Evolutionary conservation across 176 grass and related monocot genomes (phyloP).

Genomic region (Rhynchospora breviuscula): DNA sequence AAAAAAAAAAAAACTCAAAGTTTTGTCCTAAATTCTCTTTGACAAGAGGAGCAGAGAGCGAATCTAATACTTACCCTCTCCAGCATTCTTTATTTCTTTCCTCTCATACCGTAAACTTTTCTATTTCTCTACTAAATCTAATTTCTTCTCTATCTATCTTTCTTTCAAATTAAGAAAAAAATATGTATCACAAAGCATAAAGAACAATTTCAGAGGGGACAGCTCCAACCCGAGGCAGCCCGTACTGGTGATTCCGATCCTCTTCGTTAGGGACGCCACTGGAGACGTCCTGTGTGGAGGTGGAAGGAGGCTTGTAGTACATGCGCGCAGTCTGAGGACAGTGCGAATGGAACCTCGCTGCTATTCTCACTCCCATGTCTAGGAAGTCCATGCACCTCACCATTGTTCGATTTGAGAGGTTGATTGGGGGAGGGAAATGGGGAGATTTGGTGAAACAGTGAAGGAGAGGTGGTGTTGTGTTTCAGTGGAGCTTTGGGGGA

Average conservation of each 20-base stretch:
- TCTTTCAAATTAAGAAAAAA: background rate
- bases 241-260: background rate
- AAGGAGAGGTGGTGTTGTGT: no score
- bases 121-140: background rate
- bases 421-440: background rate
- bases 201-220: conserved; percentile 5
- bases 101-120: background rate
- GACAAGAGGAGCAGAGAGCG: background rate
- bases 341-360: conserved; percentile 52
- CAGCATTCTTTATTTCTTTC: background rate
- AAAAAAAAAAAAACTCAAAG: background rate
- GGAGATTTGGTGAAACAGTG: background rate
- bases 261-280: background rate
- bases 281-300: background rate
- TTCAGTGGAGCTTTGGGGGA: background rate
- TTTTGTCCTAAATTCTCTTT: background rate
- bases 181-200: background rate
- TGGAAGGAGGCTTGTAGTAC: conserved; percentile 64
- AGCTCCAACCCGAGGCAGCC: background rate
- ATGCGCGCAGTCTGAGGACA: conserved; percentile 51
- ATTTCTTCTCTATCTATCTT: background rate
- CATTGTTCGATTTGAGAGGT: background rate
- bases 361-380: conserved; percentile 31
- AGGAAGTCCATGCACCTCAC: conserved; percentile 42
- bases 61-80: background rate